phyloP scores from a whole-genome alignment of 2,329 filamentous ascomycete species.

The Alternaria tenuissima region DNA sequence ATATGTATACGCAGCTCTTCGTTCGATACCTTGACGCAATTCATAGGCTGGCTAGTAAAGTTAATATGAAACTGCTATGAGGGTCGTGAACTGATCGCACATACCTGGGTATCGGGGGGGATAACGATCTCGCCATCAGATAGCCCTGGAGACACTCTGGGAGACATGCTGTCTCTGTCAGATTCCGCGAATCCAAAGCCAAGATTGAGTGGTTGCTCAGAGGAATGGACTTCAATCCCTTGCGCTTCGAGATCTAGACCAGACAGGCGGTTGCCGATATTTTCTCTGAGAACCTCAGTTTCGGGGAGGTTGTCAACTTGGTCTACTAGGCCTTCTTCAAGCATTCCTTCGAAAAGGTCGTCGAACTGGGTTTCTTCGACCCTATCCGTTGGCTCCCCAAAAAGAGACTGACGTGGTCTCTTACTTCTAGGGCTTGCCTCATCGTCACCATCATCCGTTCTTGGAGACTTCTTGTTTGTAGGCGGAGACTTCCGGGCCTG shows the following conservation, averaged over 20 bases:
- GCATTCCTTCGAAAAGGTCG: background rate
- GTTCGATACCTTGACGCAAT: constrained; percentile 35
- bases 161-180: constrained; percentile 10
- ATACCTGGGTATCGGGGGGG: constrained; percentile 21
- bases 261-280: constrained; percentile 21
- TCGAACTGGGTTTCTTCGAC: background rate
- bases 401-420: constrained; percentile 26
- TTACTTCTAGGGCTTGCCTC: constrained; percentile 16
- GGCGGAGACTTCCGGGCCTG: background rate
- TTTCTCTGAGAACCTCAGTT: background rate
- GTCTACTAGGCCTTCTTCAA: background rate
- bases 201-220: constrained; percentile 3
- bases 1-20: constrained; percentile 34
- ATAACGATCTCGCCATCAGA: constrained; percentile 22
- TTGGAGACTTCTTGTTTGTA: constrained; percentile 18
- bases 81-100: background rate
- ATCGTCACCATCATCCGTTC: constrained; percentile 5
- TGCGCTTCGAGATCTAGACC: constrained; percentile 23
- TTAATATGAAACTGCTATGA: constrained; percentile 5
- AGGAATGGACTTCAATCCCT: background rate
- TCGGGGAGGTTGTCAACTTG: background rate
- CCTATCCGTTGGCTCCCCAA: constrained; percentile 12
- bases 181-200: constrained; percentile 16
- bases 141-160: constrained; percentile 15
- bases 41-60: constrained; percentile 26